Evolutionary conservation across 768 basidiomycete genomes (phyloP).

Genomic region (Suillus luteus): DNA sequence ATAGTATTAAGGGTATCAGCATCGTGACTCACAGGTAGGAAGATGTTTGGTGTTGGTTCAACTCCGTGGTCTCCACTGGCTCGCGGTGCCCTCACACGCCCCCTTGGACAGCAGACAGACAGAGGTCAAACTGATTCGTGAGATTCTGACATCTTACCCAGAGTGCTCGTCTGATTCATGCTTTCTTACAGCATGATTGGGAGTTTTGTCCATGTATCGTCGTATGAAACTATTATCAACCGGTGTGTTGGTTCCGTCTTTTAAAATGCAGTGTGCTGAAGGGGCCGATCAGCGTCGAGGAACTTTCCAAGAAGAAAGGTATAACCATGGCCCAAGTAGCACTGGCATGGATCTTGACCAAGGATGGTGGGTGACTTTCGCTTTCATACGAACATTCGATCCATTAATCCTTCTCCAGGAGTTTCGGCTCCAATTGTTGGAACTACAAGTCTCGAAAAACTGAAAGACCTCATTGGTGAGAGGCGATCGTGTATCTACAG

Average conservation of each 20-base stretch:
- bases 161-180: conserved; percentile 11
- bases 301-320: conserved; percentile 39
- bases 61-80: conserved; percentile 49
- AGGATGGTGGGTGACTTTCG: conserved; percentile 27
- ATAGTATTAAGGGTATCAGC: not conserved
- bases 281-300: conserved; percentile 36
- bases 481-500: not conserved
- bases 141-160: not conserved
- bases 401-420: conserved; percentile 15
- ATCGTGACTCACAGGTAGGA: conserved; percentile 5
- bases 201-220: conserved; percentile 24
- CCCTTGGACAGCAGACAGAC: conserved; percentile 32
- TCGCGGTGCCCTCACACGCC: conserved; percentile 38
- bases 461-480: conserved; percentile 43
- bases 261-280: conserved; percentile 1
- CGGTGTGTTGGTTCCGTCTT: conserved; percentile 17
- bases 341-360: conserved; percentile 41
- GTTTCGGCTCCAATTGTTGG: conserved; percentile 49
- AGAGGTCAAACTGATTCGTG: conserved; percentile 29
- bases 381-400: not conserved
- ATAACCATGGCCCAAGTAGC: conserved; percentile 46
- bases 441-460: conserved; percentile 40
- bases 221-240: conserved; percentile 30
- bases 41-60: conserved; percentile 45
- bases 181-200: conserved; percentile 23